Evolutionary conservation across 148 eudicot genomes (phyloP), one percentile per base, ranked within the genome.

Genomic region (Fagopyrum tataricum): DNA sequence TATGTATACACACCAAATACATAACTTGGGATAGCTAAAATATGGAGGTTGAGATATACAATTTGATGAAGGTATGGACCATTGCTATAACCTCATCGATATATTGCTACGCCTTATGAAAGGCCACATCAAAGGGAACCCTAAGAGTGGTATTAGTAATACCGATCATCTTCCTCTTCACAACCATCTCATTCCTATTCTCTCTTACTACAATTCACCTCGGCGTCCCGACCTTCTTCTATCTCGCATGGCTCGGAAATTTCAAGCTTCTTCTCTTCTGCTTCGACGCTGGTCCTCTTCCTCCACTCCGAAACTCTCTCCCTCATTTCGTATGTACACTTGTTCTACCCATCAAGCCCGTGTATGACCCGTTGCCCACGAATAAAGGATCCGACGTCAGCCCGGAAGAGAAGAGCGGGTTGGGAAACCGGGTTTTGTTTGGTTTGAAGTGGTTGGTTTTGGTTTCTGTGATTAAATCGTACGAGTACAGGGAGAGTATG

Each of bases 201-300:
- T 77, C 41, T 41, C 74, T 86, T 47, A 12, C 85, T 56, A 76
- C 80, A 46, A 82, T 84, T 21, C 78, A 82, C 78, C 61, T 81
- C 26, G 69, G 82, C 1, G 82, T 87, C 44, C 6, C 86, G 67
- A 67, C 87, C 5, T 67, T 84, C 15, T 86, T 89, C 80, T 91
- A 86, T 85, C 51, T 89, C 79, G 85, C 93, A 18, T 82, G 85
- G 92, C 83, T 87, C 52, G 66, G 86, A 76, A 78, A 47, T 71
- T 88, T 81, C 87, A 88, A 88, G 81, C 88, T 88, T 72, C 80
- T 86, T 76, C 88, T 88, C 75, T 86, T 62, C n/a, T 40, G 58
- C 55, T 62, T 66, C 56, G 51, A 39, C 15, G 56, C 3, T 7
- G 76, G 76, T 20, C 76, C 76, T 4, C 67, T 73, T 8, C 17